These are phyloP conservation scores for Phytophthora pluvialis DNA, from an alignment of 352 stramenopile species.

Conservation along the genomic window DNA sequence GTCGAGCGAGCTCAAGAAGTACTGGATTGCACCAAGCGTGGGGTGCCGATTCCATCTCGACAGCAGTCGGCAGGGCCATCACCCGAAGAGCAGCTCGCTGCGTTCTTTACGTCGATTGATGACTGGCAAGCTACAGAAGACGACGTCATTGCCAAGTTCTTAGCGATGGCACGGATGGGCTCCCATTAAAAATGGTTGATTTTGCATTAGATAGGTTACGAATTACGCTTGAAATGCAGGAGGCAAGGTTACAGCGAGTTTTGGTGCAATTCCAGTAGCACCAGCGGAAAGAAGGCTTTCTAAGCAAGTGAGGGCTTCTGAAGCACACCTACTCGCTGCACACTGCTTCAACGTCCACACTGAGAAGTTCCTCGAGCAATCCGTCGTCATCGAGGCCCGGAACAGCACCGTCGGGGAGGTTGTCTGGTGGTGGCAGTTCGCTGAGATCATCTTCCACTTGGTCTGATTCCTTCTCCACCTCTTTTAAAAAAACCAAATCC, in stretches of 20 bases:
- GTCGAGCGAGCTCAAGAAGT: slow-evolving; percentile 56
- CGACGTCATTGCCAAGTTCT: slow-evolving; percentile 53
- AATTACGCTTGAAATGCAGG: slow-evolving; percentile 5
- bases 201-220: slow-evolving; percentile 33
- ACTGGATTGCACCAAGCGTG: slow-evolving; percentile 41
- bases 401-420: slow-evolving; percentile 39
- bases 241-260: not conserved
- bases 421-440: slow-evolving; percentile 50
- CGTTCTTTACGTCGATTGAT: slow-evolving; percentile 57
- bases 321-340: slow-evolving; percentile 26
- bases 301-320: slow-evolving; percentile 10
- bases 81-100: slow-evolving; percentile 49
- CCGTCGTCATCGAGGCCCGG: slow-evolving; percentile 37
- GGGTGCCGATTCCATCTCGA: slow-evolving; percentile 32
- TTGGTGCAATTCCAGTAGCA: not conserved
- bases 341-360: slow-evolving; percentile 53
- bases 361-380: slow-evolving; percentile 64
- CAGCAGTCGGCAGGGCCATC: slow-evolving; percentile 35
- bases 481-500: not conserved
- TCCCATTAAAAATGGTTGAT: slow-evolving; percentile 31
- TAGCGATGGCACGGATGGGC: slow-evolving; percentile 57
- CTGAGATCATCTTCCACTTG: slow-evolving; percentile 27
- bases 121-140: slow-evolving; percentile 57
- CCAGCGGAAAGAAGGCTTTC: slow-evolving; percentile 4
- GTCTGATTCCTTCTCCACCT: slow-evolving; percentile 17